Evolutionary conservation across 169 alveolate species (phyloP).

Genomic region (Miamiensis avidus): DNA sequence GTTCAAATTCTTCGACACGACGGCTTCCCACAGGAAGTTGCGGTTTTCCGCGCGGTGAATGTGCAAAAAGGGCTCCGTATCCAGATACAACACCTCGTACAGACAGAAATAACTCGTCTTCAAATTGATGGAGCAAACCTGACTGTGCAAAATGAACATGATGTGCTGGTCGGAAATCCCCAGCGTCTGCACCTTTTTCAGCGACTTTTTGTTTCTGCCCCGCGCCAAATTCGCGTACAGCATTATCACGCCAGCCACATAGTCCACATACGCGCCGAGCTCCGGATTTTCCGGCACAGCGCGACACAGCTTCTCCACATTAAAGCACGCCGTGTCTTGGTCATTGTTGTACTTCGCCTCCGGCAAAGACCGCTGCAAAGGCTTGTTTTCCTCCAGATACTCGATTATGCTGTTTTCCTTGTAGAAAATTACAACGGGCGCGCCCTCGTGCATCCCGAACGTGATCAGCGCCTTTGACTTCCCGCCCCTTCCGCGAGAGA

Average conservation of each 20-base stretch:
- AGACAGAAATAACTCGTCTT: slow-evolving; percentile 31
- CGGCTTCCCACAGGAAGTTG: slow-evolving; percentile 6
- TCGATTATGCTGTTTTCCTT: slow-evolving; percentile 32
- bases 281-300: slow-evolving; percentile 7
- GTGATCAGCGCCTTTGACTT: slow-evolving; percentile 30
- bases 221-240: slow-evolving; percentile 33
- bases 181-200: slow-evolving; percentile 26
- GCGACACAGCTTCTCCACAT: slow-evolving; percentile 21
- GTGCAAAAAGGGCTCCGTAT: slow-evolving; percentile 35
- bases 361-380: not conserved
- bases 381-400: slow-evolving; percentile 22
- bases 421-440: slow-evolving; percentile 32
- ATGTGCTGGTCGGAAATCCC: slow-evolving; percentile 33
- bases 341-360: slow-evolving; percentile 15
- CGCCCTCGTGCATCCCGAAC: slow-evolving; percentile 4
- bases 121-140: slow-evolving; percentile 9
- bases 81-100: slow-evolving; percentile 37
- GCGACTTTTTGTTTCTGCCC: slow-evolving; percentile 45
- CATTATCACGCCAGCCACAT: slow-evolving; percentile 27
- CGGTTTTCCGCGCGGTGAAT: not conserved
- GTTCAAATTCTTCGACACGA: not conserved
- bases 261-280: slow-evolving; percentile 8
- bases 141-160: slow-evolving; percentile 10
- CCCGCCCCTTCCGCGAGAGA: slow-evolving; percentile 43
- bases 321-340: slow-evolving; percentile 25